These are phyloP conservation scores for Malus hybrid DNA, from an alignment of 331 rosid species.

Conservation along the genomic window DNA sequence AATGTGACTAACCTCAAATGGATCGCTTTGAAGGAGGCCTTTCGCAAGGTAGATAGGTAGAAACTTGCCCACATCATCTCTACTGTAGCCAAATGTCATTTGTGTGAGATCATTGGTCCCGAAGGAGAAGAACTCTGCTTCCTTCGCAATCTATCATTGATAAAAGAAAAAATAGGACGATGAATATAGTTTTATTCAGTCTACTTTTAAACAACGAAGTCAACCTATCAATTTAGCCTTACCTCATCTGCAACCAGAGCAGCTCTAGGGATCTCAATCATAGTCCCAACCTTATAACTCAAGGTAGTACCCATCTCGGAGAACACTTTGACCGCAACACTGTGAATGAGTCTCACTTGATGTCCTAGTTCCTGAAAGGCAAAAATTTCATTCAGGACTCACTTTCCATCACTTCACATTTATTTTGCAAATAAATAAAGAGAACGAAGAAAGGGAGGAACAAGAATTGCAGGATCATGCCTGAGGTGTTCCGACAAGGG, in stretches of 20 bases:
- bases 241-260: slow-evolving; percentile 96
- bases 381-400: neutral
- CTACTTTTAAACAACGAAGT: no score
- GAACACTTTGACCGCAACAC: slow-evolving; percentile 71
- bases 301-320: slow-evolving; percentile 73
- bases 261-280: slow-evolving; percentile 98
- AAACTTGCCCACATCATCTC: slow-evolving; percentile 94
- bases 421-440: no score
- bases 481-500: slow-evolving; percentile 33
- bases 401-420: no score
- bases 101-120: slow-evolving; percentile 98
- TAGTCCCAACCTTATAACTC: slow-evolving; percentile 87
- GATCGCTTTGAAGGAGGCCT: slow-evolving; percentile 86
- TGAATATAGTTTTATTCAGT: no score
- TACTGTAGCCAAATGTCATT: slow-evolving; percentile 21
- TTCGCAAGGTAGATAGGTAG: slow-evolving; percentile 63
- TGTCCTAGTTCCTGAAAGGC: slow-evolving; percentile 63
- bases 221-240: neutral
- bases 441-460: no score
- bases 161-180: no score
- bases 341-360: slow-evolving; percentile 59
- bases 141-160: slow-evolving; percentile 63
- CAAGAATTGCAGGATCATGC: slow-evolving; percentile 25
- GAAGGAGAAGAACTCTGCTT: slow-evolving; percentile 96
- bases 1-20: slow-evolving; percentile 59